Base-by-base conservation (phyloP, 2,329 filamentous ascomycete species). In the Trichoderma hamatum region DNA sequence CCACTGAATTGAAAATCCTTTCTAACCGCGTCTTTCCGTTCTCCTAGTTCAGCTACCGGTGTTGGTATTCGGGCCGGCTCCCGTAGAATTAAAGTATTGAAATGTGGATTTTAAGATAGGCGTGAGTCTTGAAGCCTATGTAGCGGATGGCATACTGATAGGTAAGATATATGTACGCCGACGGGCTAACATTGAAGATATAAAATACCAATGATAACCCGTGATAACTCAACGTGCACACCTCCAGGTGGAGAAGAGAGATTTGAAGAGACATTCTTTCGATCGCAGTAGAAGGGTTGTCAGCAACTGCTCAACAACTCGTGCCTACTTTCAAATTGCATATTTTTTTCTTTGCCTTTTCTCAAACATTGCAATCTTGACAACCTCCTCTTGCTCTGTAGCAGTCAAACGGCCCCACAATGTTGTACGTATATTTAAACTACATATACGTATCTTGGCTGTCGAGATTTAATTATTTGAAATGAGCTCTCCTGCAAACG, bases 401-500 rank as follows among this genome's bases (percentile, higher is more conserved):
- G 36, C 14, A 39, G 36, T 19, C 7, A 16, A 39, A 19, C 6
- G 19, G 36, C 36, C 19, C 14, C 36, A 19, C 5, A 2, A 39
- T 39, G 7, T 6, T 5, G 9, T 43, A n/a, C 39, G 1, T 2
- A 6, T 1, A n/a, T n/a, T n/a, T 43, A n/a, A 19, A 1, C 16
- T n/a, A 9, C 9, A n/a, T 16, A 3, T 43, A 7, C 6, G 2
- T 43, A n/a, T n/a, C 39, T n/a, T 43, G 5, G 5, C 5, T 5
- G 6, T 10, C n/a, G 39, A 43, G 36, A 9, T 19, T n/a, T 43
- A 9, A 19, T 43, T 43, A 43, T 2, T 43, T n/a, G 19, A n/a
- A n/a, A 10, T n/a, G 6, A 9, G 1, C 1, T 19, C 19, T 43
- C 6, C 19, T 39, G 14, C 0, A n/a, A 7, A n/a, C 3, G 6